phyloP scores from a whole-genome alignment of 768 basidiomycete species.

The Hypholoma sublateritium region DNA sequence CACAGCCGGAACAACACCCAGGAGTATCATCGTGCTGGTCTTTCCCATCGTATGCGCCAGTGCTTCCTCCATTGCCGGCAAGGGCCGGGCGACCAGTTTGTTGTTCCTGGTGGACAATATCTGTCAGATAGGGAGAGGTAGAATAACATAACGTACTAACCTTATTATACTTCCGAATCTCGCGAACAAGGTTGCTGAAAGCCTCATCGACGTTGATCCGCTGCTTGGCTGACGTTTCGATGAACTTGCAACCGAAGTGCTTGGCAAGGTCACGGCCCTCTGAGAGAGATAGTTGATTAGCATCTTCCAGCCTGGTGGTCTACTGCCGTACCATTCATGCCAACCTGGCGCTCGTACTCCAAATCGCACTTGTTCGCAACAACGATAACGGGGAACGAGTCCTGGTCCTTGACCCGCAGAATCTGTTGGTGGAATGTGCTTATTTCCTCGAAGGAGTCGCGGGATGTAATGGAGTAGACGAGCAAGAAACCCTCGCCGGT shows the following conservation, averaged over 20 bases:
- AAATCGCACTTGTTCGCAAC: conserved; percentile 99
- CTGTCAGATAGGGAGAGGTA: conserved; percentile 7
- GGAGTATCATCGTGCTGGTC: conserved; percentile 51
- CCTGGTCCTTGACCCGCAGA: conserved; percentile 94
- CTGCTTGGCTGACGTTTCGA: conserved; percentile 95
- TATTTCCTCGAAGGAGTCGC: conserved; percentile 97
- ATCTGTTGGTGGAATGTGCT: conserved; percentile 96
- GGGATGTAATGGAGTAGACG: conserved; percentile 97
- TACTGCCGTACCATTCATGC: conserved; percentile 75
- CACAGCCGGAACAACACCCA: conserved; percentile 71
- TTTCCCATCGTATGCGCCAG: conserved; percentile 52
- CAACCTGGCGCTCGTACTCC: conserved; percentile 95
- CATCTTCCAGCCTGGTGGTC: not conserved
- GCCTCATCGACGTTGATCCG: conserved; percentile 97
- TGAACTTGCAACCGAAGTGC: conserved; percentile 91
- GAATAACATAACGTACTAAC: conserved; percentile 35
- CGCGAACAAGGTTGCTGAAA: conserved; percentile 89
- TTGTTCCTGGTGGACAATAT: conserved; percentile 53
- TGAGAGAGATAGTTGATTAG: conserved; percentile 28
- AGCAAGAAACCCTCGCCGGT: conserved; percentile 97
- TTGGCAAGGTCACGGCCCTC: conserved; percentile 98
- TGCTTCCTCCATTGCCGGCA: conserved; percentile 39
- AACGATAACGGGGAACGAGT: conserved; percentile 92
- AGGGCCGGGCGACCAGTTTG: conserved; percentile 72
- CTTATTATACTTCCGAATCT: conserved; percentile 93